Evolutionary conservation across 306 rosid species (phyloP).

Genomic region (Leucaena leucocephala): DNA sequence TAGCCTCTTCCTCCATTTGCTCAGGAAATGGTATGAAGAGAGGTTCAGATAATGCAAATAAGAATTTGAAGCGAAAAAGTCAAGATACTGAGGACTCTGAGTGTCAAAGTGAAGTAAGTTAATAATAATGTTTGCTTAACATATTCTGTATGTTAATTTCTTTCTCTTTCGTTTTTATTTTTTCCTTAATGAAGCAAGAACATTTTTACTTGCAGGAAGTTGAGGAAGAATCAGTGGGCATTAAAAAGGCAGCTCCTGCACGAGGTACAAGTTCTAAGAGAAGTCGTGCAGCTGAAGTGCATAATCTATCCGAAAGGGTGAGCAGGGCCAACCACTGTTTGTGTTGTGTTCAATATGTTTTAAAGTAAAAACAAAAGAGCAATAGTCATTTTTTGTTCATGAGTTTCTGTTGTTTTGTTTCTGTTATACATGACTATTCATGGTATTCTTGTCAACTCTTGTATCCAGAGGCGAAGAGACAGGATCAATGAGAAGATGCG

Average conservation of each 20-base stretch:
- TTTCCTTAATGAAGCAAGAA: slow-evolving; percentile 43
- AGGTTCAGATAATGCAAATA: slow-evolving; percentile 55
- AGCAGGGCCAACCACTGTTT: slow-evolving; percentile 40
- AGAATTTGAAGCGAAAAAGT: slow-evolving; percentile 66
- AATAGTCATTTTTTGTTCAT: slow-evolving; percentile 12
- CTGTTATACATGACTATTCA: slow-evolving; percentile 29
- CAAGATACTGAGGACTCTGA: slow-evolving; percentile 80
- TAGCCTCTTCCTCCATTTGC: slow-evolving; percentile 85
- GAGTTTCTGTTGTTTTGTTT: slow-evolving; percentile 32
- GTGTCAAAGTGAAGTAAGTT: slow-evolving; percentile 90
- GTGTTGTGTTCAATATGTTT: slow-evolving; percentile 3
- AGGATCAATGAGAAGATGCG: slow-evolving; percentile 97
- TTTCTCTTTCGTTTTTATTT: slow-evolving; percentile 16
- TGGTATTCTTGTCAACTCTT: slow-evolving; percentile 37
- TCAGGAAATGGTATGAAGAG: slow-evolving; percentile 74
- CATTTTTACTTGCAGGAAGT: slow-evolving; percentile 62
- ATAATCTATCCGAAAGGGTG: slow-evolving; percentile 97
- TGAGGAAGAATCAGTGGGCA: slow-evolving; percentile 77
- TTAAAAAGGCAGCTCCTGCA: slow-evolving; percentile 54
- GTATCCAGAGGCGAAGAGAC: slow-evolving; percentile 84
- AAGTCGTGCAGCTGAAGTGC: slow-evolving; percentile 98
- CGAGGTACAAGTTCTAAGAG: slow-evolving; percentile 71
- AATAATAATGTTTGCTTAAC: slow-evolving; percentile 22
- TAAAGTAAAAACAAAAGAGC: neutral
- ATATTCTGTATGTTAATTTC: slow-evolving; percentile 18